These are phyloP conservation scores for Ogataea glucozyma DNA, from an alignment of 805 yeast genomes.

Conservation along the genomic window DNA sequence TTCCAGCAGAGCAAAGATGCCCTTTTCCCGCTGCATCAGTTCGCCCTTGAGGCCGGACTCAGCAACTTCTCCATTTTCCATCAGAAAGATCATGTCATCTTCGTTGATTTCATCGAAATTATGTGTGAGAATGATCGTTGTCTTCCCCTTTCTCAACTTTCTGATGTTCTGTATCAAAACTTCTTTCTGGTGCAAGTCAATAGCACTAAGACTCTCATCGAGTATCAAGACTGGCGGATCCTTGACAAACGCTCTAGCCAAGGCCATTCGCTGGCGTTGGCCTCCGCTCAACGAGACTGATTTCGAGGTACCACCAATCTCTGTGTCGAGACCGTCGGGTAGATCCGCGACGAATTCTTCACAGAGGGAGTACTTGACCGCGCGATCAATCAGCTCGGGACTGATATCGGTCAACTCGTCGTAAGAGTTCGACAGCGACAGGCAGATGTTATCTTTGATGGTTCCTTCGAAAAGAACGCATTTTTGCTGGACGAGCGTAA, in stretches of 20 bases:
- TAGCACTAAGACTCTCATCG: conserved; percentile 86
- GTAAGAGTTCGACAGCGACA: conserved; percentile 18
- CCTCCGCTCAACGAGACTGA: conserved; percentile 79
- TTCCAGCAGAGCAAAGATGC: conserved; percentile 6
- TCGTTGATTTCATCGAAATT: conserved; percentile 57
- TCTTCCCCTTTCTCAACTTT: conserved; percentile 61
- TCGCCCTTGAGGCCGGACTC: conserved; percentile 7
- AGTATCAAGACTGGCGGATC: conserved; percentile 74
- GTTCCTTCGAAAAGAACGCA: conserved; percentile 66
- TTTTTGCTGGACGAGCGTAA: conserved; percentile 74
- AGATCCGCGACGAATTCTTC: conserved; percentile 47
- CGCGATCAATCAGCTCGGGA: conserved; percentile 31
- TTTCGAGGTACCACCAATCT: conserved; percentile 40
- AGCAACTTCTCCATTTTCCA: conserved; percentile 34
- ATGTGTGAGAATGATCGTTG: conserved; percentile 84
- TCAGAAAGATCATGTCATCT: conserved; percentile 57
- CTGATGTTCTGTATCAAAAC: conserved; percentile 52
- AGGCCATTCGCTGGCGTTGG: conserved; percentile 77
- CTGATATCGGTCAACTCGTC: conserved; percentile 25
- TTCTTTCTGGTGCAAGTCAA: conserved; percentile 56
- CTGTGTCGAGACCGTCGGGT: conserved; percentile 57
- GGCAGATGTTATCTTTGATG: conserved; percentile 59
- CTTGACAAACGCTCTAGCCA: conserved; percentile 79
- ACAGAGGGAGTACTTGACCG: conserved; percentile 54
- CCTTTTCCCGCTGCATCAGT: background rate